Conservation (phyloP, 495 filamentous ascomycete genomes). For the Aspergillus sclerotiicarbonarius region DNA sequence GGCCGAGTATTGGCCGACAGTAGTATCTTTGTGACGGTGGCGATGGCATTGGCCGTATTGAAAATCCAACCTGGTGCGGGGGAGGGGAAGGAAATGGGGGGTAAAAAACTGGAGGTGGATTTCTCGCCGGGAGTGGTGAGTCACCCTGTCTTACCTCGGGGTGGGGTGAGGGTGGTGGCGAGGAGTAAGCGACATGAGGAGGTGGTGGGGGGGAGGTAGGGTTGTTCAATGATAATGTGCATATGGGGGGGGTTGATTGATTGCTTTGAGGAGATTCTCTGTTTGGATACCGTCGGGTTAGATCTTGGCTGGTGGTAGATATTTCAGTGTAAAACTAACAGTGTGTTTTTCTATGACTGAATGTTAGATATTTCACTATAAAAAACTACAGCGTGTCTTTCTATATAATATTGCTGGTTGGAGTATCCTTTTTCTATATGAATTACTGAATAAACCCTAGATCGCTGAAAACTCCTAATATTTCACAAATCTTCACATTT, state of each 20-base stretch:
- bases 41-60: slow-evolving; percentile 55
- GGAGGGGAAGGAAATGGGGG: slow-evolving; percentile 7
- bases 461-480: too few species aligned
- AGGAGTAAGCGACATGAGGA: slow-evolving; percentile 30
- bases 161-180: slow-evolving; percentile 26
- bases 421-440: too few species aligned
- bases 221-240: background rate
- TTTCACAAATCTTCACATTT: too few species aligned
- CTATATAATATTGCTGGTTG: too few species aligned
- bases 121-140: slow-evolving; percentile 40
- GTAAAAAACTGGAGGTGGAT: slow-evolving; percentile 24
- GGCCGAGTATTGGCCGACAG: slow-evolving; percentile 58
- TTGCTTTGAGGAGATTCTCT: background rate
- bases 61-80: slow-evolving; percentile 36
- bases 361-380: too few species aligned
- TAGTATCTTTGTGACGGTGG: slow-evolving; percentile 49
- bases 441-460: too few species aligned
- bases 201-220: slow-evolving; percentile 30
- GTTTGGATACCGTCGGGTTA: too few species aligned
- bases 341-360: too few species aligned
- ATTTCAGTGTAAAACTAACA: too few species aligned
- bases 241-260: background rate
- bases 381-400: too few species aligned
- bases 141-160: slow-evolving; percentile 30
- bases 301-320: too few species aligned